phyloP scores from a whole-genome alignment of 192 early-diverging fungal species.

The Jimgerdemannia flammicorona region DNA sequence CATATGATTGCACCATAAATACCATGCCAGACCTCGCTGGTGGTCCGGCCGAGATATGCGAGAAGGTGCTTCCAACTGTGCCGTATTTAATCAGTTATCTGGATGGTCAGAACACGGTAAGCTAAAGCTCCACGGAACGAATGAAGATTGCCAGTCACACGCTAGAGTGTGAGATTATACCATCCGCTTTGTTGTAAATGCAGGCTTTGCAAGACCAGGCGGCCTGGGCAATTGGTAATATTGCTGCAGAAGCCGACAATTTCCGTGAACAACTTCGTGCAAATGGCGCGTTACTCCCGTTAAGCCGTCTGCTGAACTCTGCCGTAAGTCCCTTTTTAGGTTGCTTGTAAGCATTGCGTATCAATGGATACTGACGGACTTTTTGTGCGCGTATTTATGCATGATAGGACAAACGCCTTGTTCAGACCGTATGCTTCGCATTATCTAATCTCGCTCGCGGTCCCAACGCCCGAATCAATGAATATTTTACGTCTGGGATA shows the following conservation, averaged over 20 bases:
- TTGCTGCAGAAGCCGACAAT: constrained; percentile 68
- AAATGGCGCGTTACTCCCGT: constrained; percentile 68
- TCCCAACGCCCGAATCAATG: constrained; percentile 49
- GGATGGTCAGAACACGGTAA: constrained; percentile 37
- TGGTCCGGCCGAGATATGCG: constrained; percentile 39
- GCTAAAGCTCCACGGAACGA: no score
- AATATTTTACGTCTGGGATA: constrained; percentile 45
- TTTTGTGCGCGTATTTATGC: background rate
- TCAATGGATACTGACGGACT: no score
- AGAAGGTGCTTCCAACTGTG: constrained; percentile 36
- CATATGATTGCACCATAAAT: background rate
- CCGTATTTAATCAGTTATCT: constrained; percentile 48
- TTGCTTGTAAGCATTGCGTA: no score
- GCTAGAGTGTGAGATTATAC: background rate
- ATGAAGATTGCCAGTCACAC: no score
- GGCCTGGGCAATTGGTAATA: constrained; percentile 91
- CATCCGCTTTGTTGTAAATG: background rate
- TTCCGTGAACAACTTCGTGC: constrained; percentile 72
- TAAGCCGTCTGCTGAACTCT: constrained; percentile 69
- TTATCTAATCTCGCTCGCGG: constrained; percentile 66
- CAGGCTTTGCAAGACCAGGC: constrained; percentile 81
- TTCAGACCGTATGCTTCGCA: constrained; percentile 72
- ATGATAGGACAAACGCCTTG: constrained; percentile 36
- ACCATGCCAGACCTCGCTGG: constrained; percentile 29
- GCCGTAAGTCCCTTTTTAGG: constrained; percentile 23